A percentile compares a stretch with the other conserved stretches of the same genome.
Evolutionary conservation across 129 eudicot genomes (phyloP).

Genomic region (Saposhnikovia divaricata): DNA sequence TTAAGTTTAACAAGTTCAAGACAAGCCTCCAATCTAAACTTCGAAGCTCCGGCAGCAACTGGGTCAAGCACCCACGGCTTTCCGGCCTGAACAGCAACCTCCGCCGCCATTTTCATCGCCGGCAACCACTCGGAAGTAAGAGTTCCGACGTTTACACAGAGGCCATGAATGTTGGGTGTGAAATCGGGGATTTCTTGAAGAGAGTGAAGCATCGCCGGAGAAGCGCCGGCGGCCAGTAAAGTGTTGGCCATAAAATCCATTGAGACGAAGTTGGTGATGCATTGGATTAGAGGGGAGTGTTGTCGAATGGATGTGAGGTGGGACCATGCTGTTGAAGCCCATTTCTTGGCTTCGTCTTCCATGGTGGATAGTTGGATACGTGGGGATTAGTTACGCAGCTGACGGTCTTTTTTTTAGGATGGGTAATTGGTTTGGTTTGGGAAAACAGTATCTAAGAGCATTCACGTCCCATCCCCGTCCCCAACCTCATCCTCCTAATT

Average conservation of each 20-base stretch:
- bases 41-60: constrained; percentile 74
- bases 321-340: constrained; percentile 44
- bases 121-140: constrained; percentile 71
- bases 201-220: constrained; percentile 87
- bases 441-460: too few relatives aligned
- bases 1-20: constrained; percentile 51
- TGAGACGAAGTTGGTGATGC: constrained; percentile 85
- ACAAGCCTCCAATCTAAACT: constrained; percentile 68
- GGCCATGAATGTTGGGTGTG: constrained; percentile 54
- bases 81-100: constrained; percentile 27
- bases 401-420: too few relatives aligned
- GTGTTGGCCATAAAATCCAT: constrained; percentile 90
- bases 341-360: constrained; percentile 10
- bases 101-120: constrained; percentile 76
- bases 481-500: too few relatives aligned
- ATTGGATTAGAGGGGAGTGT: constrained; percentile 61
- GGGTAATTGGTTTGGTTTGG: too few relatives aligned
- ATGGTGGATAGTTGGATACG: too few relatives aligned
- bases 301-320: constrained; percentile 34
- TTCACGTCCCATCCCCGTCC: too few relatives aligned
- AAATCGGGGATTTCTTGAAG: constrained; percentile 72
- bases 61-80: constrained; percentile 98
- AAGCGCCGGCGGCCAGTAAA: constrained; percentile 84
- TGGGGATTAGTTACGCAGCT: too few relatives aligned
- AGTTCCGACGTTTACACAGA: constrained; percentile 76